Conservation (phyloP, 225 moss, liverwort and hornwort species). For the Bryum argenteum region DNA sequence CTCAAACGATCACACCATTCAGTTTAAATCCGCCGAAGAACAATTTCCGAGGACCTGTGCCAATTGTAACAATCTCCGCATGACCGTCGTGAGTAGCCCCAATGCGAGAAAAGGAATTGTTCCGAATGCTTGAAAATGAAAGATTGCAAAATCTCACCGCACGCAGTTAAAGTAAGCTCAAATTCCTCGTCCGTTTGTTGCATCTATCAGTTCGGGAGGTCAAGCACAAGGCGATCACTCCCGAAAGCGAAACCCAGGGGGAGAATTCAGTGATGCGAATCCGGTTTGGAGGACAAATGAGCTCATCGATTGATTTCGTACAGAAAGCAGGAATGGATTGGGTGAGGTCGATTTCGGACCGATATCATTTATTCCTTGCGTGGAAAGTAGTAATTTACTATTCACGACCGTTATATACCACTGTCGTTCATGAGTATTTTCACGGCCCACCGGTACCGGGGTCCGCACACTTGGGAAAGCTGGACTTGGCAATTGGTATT, state of each 20-base stretch:
- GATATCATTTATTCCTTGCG: slow-evolving; percentile 19
- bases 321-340: neutral
- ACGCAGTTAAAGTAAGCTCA: slow-evolving; percentile 2
- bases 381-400: neutral
- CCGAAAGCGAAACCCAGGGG: neutral
- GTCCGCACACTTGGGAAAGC: neutral
- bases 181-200: neutral
- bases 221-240: neutral
- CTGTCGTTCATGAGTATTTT: neutral
- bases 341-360: slow-evolving; percentile 22
- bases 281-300: neutral
- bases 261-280: neutral
- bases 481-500: neutral
- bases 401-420: neutral
- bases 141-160: neutral
- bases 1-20: neutral
- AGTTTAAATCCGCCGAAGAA: slow-evolving; percentile 17
- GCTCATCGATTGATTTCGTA: neutral
- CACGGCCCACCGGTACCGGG: neutral
- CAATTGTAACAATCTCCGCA: slow-evolving; percentile 16
- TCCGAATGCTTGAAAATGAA: neutral
- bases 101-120: neutral
- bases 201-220: neutral
- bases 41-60: neutral
- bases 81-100: neutral